Evolutionary conservation across 768 basidiomycete genomes (phyloP).

Genomic region (Hygrophorus russula): DNA sequence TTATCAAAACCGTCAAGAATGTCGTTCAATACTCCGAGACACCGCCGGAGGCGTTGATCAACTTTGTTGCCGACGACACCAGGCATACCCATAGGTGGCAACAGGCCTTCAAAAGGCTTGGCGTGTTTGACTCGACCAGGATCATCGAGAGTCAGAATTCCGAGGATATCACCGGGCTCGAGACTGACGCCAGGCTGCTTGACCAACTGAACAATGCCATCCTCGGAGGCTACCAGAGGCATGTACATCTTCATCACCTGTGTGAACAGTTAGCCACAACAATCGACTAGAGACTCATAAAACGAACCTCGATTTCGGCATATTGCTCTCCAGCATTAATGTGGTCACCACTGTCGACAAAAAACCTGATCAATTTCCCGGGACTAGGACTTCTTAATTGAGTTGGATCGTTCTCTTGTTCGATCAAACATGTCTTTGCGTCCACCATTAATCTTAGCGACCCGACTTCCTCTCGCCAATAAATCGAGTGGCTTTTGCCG

Average conservation of each 20-base stretch:
- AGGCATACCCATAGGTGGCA: constrained; percentile 80
- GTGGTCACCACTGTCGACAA: constrained; percentile 96
- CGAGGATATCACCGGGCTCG: constrained; percentile 94
- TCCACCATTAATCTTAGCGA: constrained; percentile 89
- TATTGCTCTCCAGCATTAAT: constrained; percentile 94
- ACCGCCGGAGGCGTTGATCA: constrained; percentile 72
- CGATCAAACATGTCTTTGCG: constrained; percentile 95
- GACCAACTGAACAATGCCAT: constrained; percentile 89
- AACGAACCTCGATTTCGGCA: constrained; percentile 88
- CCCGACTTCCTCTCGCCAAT: constrained; percentile 98
- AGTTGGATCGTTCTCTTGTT: constrained; percentile 99
- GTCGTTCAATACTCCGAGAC: constrained; percentile 70
- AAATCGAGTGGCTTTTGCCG: constrained; percentile 92
- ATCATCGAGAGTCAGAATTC: constrained; percentile 93
- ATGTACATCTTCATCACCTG: constrained; percentile 99
- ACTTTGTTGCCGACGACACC: constrained; percentile 81
- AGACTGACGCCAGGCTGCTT: constrained; percentile 97
- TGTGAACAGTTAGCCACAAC: constrained; percentile 4
- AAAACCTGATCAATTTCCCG: constrained; percentile 89
- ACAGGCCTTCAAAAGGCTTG: constrained; percentile 93
- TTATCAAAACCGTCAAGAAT: constrained; percentile 97
- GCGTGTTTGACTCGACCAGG: constrained; percentile 95
- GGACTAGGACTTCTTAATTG: constrained; percentile 93
- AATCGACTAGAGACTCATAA: not conserved
- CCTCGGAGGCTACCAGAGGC: constrained; percentile 90